Percentiles rank a stretch among this genome's conserved stretches.
phyloP scores from a whole-genome alignment of 163 green algal genomes.

The Trebouxiophyceae sp. region DNA sequence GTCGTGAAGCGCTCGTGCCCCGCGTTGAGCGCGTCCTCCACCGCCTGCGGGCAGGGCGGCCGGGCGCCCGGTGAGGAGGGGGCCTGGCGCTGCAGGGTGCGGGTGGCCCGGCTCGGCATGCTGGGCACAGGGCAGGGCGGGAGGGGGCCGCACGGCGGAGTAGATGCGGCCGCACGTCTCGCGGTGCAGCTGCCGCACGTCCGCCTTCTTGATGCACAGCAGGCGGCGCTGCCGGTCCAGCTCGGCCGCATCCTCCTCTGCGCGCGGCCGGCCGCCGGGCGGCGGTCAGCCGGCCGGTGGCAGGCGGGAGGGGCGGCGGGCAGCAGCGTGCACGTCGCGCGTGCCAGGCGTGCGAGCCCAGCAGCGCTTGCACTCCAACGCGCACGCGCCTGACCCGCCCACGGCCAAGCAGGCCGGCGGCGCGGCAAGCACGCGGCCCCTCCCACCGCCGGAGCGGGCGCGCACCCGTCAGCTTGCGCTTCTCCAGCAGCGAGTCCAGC shows the following conservation, averaged over 20 bases:
- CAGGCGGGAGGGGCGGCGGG: too few relatives aligned
- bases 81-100: too few relatives aligned
- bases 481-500: constrained; percentile 50
- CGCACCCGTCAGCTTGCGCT: constrained; percentile 21
- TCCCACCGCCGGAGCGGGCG: neutral
- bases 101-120: too few relatives aligned
- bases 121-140: too few relatives aligned
- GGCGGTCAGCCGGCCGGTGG: too few relatives aligned
- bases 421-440: too few relatives aligned
- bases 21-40: constrained; percentile 29
- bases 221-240: constrained; percentile 68
- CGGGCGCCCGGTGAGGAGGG: too few relatives aligned
- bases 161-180: constrained; percentile 49
- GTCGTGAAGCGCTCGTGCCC: constrained; percentile 42
- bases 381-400: neutral
- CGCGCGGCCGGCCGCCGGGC: too few relatives aligned
- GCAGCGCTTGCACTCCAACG: too few relatives aligned
- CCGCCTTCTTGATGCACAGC: constrained; percentile 75
- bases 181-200: constrained; percentile 40
- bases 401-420: too few relatives aligned
- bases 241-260: constrained; percentile 64
- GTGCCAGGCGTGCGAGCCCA: too few relatives aligned
- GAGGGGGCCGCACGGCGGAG: constrained; percentile 5
- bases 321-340: too few relatives aligned
- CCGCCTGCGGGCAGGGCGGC: constrained; percentile 11